phyloP scores from a whole-genome alignment of 2,329 filamentous ascomycete genomes.

The Fusarium pseudoanthophilum region DNA sequence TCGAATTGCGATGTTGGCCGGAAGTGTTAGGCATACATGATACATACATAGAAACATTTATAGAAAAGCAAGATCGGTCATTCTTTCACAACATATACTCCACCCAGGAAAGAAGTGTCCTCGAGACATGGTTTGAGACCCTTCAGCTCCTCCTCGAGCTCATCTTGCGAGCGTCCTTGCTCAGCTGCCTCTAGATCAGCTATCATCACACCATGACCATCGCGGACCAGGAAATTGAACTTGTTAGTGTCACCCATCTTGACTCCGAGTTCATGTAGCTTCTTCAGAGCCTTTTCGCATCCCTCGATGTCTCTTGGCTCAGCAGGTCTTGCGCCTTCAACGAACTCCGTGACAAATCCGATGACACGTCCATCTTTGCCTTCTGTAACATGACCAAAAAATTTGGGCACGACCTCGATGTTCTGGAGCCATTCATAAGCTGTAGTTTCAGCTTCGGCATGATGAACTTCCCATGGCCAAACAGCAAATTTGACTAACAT shows the following conservation, averaged over 20 bases:
- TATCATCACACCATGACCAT: constrained; percentile 34
- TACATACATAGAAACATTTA: not conserved
- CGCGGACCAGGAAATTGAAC: constrained; percentile 45
- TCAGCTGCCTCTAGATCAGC: constrained; percentile 44
- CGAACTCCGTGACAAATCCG: constrained; percentile 42
- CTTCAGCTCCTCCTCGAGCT: constrained; percentile 43
- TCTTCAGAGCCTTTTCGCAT: constrained; percentile 40
- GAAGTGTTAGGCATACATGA: not conserved
- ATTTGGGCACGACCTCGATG: constrained; percentile 40
- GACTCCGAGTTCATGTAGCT: constrained; percentile 44
- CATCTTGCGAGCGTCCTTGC: constrained; percentile 23
- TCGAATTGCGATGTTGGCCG: constrained; percentile 7
- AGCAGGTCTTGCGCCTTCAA: constrained; percentile 38
- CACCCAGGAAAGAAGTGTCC: constrained; percentile 3
- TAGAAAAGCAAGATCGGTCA: not conserved
- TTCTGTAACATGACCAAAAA: constrained; percentile 47
- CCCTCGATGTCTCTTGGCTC: constrained; percentile 35
- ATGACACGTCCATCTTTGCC: constrained; percentile 39
- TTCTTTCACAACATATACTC: not conserved
- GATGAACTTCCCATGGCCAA: constrained; percentile 44
- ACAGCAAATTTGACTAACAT: constrained; percentile 44
- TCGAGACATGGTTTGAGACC: constrained; percentile 28
- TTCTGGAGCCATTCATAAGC: constrained; percentile 44
- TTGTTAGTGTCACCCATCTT: constrained; percentile 47
- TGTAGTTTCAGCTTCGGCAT: constrained; percentile 40